Evolutionary conservation across 2,329 filamentous ascomycete genomes (phyloP), one percentile per base, ranked within the genome.

Genomic region (Aspergillus brunneoviolaceus): DNA sequence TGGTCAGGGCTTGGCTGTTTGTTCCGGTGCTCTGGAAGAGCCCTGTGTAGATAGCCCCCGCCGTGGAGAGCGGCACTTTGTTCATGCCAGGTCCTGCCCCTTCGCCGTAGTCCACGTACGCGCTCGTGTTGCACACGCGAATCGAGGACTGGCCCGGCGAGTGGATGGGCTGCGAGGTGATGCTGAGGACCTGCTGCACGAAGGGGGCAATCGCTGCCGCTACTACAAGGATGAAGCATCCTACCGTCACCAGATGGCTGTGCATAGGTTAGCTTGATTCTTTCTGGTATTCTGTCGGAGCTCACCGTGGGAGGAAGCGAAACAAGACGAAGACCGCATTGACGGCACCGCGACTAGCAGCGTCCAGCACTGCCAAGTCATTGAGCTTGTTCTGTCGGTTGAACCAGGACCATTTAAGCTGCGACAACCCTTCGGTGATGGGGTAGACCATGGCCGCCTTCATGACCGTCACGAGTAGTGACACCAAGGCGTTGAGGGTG

Each of bases 331-430:
- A 61, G 7, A 69, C 53, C 7, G 69, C 67, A 4, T 74, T 73
- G 60, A 67, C 65, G 2, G 70, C 63, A 4, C 74, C 72, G 51
- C 72, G 67, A 61, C 70, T 74, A 9, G 74, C 75, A 11, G 70
- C 65, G 63, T 77, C 74, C 25, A 74, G 67, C 4, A 65, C 53
- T 5, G 69, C 63, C 47, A 77, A 65, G 59, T 77, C 73, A 39
- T 67, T 67, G 35, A 76, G 45, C 48, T 67, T 66, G 42, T 69
- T 66, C 19, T 62, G 49, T 33, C 58, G 54, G 53, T 60, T 65
- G 51, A 74, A 76, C 72, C 73, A 76, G 2, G 70, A 65, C 72
- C 72, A 76, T 60, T 76, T 76, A 9, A 75, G 59, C 55, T 75
- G 74, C 12, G 69, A 68, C 21, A 76, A 51, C 12, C 61, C 67